These are phyloP conservation scores for Hyaloscypha hepaticicola DNA, from an alignment of 495 filamentous ascomycete genomes.

Conservation along the genomic window DNA sequence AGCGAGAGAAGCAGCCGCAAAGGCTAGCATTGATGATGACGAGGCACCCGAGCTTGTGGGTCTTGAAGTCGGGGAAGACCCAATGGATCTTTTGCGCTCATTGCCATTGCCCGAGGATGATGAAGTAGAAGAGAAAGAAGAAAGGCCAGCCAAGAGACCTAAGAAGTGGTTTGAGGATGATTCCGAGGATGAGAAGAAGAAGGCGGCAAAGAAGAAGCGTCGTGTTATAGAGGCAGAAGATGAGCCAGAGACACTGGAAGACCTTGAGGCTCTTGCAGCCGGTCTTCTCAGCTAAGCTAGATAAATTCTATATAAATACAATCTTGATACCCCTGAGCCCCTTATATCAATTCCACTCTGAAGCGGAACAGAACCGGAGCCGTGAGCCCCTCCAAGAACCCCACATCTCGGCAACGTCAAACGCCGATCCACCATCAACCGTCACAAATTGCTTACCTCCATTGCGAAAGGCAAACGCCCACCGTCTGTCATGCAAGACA, in stretches of 20 bases:
- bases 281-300: conserved; percentile 56
- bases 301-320: not conserved
- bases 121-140: conserved; percentile 36
- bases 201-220: conserved; percentile 42
- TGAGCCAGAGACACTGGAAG: conserved; percentile 81
- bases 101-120: conserved; percentile 44
- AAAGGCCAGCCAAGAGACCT: conserved; percentile 43
- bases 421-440: not conserved
- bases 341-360: not conserved
- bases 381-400: not conserved
- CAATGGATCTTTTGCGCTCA: conserved; percentile 48
- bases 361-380: not conserved
- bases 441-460: not conserved
- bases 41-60: conserved; percentile 47
- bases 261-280: conserved; percentile 84
- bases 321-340: conserved; percentile 16
- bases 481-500: conserved; percentile 15
- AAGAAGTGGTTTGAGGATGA: conserved; percentile 51
- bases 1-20: conserved; percentile 63
- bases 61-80: conserved; percentile 41
- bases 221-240: conserved; percentile 55
- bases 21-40: conserved; percentile 32
- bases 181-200: conserved; percentile 44
- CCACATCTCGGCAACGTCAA: conserved; percentile 21
- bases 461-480: not conserved